phyloP scores from a whole-genome alignment of 164 flowering plant genomes.

The Cinnamomum micranthum region DNA sequence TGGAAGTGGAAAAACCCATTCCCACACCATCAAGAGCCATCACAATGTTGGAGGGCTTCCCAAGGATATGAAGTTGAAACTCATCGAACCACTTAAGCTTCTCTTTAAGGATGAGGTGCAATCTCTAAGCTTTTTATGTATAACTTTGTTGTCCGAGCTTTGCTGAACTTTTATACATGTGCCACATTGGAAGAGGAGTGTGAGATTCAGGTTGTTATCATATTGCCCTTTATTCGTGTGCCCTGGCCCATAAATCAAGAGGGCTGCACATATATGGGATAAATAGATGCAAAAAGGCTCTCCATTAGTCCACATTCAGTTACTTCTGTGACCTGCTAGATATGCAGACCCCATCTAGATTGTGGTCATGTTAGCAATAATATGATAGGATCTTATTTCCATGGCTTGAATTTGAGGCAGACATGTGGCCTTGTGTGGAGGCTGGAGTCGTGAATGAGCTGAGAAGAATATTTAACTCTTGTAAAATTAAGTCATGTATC shows the following conservation, averaged over 20 bases:
- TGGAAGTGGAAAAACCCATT: constrained; percentile 88
- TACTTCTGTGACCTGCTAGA: background rate
- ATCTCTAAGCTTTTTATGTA: constrained; percentile 2
- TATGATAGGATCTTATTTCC: background rate
- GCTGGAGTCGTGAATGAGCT: too few relatives aligned
- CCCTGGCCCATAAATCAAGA: background rate
- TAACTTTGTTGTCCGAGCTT: background rate
- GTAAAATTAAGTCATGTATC: background rate
- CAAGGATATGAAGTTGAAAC: constrained; percentile 95
- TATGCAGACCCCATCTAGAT: background rate
- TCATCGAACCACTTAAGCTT: constrained; percentile 95
- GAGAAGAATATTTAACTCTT: too few relatives aligned
- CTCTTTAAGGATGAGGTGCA: constrained; percentile 96
- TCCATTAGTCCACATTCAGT: background rate
- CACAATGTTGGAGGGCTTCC: constrained; percentile 99
- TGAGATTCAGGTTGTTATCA: background rate
- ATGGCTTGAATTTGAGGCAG: background rate
- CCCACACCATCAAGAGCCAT: constrained; percentile 99
- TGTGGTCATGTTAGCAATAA: background rate
- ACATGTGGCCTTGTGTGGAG: background rate
- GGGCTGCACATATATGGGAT: background rate
- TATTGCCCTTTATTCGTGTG: background rate
- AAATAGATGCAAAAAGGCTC: background rate
- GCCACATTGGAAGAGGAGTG: background rate
- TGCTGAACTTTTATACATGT: background rate